Conservation (phyloP, 257 asterid species). For the Cruciata laevipes region DNA sequence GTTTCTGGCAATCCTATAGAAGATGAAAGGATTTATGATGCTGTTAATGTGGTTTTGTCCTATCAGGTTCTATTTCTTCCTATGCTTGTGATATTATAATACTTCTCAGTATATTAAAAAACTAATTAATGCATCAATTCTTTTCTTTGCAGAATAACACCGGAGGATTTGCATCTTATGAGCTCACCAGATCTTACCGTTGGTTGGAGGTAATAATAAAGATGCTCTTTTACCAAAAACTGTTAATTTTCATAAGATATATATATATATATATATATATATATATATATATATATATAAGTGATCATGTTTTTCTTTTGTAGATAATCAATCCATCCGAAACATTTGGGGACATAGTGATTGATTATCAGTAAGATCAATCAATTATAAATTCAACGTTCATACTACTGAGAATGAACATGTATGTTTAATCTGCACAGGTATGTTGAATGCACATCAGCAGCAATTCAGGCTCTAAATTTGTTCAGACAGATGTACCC, state of each 20-base stretch:
- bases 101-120: background rate
- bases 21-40: slow-evolving; percentile 32
- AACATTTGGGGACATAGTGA: slow-evolving; percentile 61
- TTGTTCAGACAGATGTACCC: slow-evolving; percentile 34
- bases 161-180: slow-evolving; percentile 80
- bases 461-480: slow-evolving; percentile 45
- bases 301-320: background rate
- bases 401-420: too few relatives aligned
- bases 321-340: slow-evolving; percentile 76
- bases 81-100: background rate
- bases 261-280: too few relatives aligned
- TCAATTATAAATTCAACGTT: background rate
- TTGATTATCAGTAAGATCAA: slow-evolving; percentile 65
- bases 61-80: slow-evolving; percentile 34
- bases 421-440: slow-evolving; percentile 16
- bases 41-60: slow-evolving; percentile 57
- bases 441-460: slow-evolving; percentile 67
- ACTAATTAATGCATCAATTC: too few relatives aligned
- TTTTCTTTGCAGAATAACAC: slow-evolving; percentile 60
- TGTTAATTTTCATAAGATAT: too few relatives aligned
- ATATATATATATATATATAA: too few relatives aligned
- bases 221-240: background rate
- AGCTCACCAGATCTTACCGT: slow-evolving; percentile 64
- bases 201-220: slow-evolving; percentile 57
- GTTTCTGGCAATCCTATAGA: slow-evolving; percentile 44